Percentiles rank a stretch among this genome's conserved stretches.
These are phyloP conservation scores for Aspergillus tubingensis DNA, from an alignment of 2,329 filamentous ascomycete genomes.

Conservation along the genomic window DNA sequence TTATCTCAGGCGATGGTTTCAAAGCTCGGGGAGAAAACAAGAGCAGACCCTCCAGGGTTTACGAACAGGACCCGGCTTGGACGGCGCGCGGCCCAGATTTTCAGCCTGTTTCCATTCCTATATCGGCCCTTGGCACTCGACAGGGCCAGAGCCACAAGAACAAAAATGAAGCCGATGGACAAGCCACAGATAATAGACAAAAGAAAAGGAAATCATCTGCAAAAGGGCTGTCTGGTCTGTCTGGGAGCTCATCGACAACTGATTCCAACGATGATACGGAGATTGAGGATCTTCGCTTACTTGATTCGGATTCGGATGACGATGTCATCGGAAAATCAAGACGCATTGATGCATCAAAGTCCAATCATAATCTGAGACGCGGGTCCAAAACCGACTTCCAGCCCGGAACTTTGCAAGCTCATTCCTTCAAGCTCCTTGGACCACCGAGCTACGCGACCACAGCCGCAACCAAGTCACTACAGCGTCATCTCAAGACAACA, in stretches of 20 bases:
- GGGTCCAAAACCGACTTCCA: constrained; percentile 60
- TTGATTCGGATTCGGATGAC: constrained; percentile 40
- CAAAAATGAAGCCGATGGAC: background rate
- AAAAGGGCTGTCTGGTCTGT: background rate
- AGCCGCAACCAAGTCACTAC: constrained; percentile 62
- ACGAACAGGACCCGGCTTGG: constrained; percentile 40
- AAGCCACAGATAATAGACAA: background rate
- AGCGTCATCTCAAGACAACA: constrained; percentile 65
- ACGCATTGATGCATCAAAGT: background rate
- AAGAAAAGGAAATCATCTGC: background rate
- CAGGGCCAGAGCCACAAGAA: constrained; percentile 28
- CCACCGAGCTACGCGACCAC: constrained; percentile 66
- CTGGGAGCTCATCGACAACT: constrained; percentile 18
- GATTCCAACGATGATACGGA: constrained; percentile 53
- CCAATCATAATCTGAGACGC: background rate
- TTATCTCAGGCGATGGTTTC: constrained; percentile 53
- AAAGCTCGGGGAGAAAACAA: background rate
- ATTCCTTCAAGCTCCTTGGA: constrained; percentile 64
- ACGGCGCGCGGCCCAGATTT: constrained; percentile 45
- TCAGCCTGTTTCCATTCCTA: constrained; percentile 52
- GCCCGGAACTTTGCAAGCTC: constrained; percentile 66
- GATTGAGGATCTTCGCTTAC: constrained; percentile 48
- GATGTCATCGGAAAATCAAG: background rate
- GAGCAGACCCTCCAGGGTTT: constrained; percentile 21
- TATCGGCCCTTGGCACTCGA: constrained; percentile 52